phyloP scores from a whole-genome alignment of 192 early-diverging fungal species.

The Jimgerdemannia lactiflua region DNA sequence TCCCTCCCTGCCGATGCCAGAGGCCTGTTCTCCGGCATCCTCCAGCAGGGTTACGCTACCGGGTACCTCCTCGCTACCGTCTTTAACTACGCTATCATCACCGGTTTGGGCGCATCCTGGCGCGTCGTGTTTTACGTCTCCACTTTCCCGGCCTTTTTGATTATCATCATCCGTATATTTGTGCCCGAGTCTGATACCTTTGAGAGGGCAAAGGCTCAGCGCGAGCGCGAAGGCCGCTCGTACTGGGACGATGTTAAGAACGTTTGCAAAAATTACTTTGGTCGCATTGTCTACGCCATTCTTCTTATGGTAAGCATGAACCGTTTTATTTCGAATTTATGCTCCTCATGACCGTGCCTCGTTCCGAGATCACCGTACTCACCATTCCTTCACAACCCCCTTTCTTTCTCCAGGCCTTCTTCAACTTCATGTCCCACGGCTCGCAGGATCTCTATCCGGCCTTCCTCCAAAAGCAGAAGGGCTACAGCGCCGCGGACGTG shows the following conservation, averaged over 20 bases:
- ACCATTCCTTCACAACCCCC: neutral
- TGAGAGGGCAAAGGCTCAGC: constrained; percentile 32
- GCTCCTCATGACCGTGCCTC: neutral
- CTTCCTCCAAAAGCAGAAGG: constrained; percentile 57
- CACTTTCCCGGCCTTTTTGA: constrained; percentile 53
- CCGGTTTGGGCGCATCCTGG: constrained; percentile 50
- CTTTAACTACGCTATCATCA: constrained; percentile 54
- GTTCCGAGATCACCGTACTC: neutral
- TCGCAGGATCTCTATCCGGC: constrained; percentile 72
- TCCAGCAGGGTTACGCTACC: constrained; percentile 69
- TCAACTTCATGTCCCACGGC: constrained; percentile 72
- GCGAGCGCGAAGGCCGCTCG: constrained; percentile 18
- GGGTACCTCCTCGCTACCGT: constrained; percentile 66
- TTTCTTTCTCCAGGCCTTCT: constrained; percentile 17
- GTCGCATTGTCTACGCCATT: constrained; percentile 48
- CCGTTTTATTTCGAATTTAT: neutral
- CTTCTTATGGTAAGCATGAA: constrained; percentile 43
- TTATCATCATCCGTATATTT: constrained; percentile 54
- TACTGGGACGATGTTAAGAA: constrained; percentile 15
- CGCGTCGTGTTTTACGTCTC: constrained; percentile 70
- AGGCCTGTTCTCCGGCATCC: constrained; percentile 73
- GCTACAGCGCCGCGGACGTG: constrained; percentile 45
- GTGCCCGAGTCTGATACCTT: constrained; percentile 62
- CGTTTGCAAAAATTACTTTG: constrained; percentile 46
- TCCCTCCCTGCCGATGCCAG: constrained; percentile 59